A percentile compares a stretch with the other conserved stretches of the same genome.
phyloP scores from a whole-genome alignment of 1,139 yeast species.

The Protomyces arabidopsidicola region DNA sequence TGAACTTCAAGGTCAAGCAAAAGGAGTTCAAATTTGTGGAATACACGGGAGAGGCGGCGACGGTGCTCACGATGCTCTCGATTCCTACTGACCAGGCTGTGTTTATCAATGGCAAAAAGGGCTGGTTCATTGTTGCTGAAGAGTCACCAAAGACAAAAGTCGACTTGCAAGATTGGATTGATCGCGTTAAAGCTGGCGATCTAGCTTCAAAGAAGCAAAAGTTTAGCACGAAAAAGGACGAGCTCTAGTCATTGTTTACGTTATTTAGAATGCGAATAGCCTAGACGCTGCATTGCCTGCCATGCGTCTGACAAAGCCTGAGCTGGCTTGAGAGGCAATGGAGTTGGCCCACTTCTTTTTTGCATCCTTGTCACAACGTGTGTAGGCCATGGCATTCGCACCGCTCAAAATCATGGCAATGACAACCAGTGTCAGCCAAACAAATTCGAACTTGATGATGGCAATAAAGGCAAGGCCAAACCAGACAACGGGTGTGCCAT shows the following conservation, averaged over 20 bases:
- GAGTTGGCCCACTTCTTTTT: constrained; percentile 28
- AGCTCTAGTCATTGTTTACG: neutral
- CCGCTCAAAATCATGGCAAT: constrained; percentile 28
- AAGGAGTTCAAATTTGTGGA: neutral
- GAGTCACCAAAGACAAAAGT: neutral
- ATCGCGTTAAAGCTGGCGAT: constrained; percentile 13
- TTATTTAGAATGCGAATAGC: constrained; percentile 3
- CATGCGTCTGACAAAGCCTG: constrained; percentile 14
- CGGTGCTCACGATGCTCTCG: neutral
- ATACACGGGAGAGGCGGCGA: neutral
- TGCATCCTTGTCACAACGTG: constrained; percentile 30
- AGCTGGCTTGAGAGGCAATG: constrained; percentile 11
- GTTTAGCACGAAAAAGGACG: neutral
- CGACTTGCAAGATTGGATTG: constrained; percentile 8
- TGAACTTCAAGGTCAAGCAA: neutral
- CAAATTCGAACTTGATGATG: constrained; percentile 65
- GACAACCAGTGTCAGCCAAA: constrained; percentile 51
- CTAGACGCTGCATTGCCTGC: constrained; percentile 12
- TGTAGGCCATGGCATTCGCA: constrained; percentile 30
- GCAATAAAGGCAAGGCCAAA: constrained; percentile 67
- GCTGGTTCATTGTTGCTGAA: constrained; percentile 1
- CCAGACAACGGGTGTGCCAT: constrained; percentile 75
- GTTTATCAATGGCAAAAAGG: constrained; percentile 7
- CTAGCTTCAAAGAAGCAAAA: neutral
- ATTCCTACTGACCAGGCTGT: neutral